These are phyloP conservation scores for Pleurotus cornucopiae DNA, from an alignment of 768 basidiomycete genomes.

Conservation along the genomic window DNA sequence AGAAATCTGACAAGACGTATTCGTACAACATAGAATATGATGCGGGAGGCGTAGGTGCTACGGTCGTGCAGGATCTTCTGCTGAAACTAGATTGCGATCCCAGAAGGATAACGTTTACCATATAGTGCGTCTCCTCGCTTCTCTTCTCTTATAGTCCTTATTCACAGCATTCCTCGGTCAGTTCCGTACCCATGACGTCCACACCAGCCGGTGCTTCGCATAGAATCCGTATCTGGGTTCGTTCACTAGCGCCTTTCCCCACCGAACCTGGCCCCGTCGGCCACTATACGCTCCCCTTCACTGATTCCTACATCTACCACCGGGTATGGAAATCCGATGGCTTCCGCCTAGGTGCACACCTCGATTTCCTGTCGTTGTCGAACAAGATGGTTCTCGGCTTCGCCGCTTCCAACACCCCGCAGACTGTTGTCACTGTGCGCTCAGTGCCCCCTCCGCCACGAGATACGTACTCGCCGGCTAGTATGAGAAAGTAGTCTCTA, in stretches of 20 bases:
- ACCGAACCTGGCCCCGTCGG: constrained; percentile 29
- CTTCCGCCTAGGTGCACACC: constrained; percentile 54
- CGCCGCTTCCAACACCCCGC: not conserved
- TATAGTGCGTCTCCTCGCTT: constrained; percentile 43
- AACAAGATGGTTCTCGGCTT: constrained; percentile 49
- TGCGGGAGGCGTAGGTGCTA: constrained; percentile 54
- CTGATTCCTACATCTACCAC: constrained; percentile 55
- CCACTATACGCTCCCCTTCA: constrained; percentile 36
- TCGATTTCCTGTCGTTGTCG: constrained; percentile 51
- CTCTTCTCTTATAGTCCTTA: not conserved
- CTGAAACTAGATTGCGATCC: constrained; percentile 54
- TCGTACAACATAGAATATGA: constrained; percentile 62
- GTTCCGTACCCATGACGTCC: constrained; percentile 52
- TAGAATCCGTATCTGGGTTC: constrained; percentile 61
- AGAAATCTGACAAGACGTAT: constrained; percentile 36
- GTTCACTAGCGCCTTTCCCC: constrained; percentile 34
- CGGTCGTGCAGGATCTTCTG: constrained; percentile 48
- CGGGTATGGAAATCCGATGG: constrained; percentile 62
- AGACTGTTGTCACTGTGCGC: constrained; percentile 1
- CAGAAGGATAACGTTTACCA: constrained; percentile 47
- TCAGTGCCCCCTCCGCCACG: not conserved
- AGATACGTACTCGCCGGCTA: not conserved
- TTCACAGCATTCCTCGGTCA: constrained; percentile 17
- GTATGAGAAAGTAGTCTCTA: not conserved
- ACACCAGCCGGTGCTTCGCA: constrained; percentile 55